Evolutionary conservation across 768 basidiomycete species (phyloP), one percentile per base, ranked within the genome.

Genomic region (Gyrodon lividus): DNA sequence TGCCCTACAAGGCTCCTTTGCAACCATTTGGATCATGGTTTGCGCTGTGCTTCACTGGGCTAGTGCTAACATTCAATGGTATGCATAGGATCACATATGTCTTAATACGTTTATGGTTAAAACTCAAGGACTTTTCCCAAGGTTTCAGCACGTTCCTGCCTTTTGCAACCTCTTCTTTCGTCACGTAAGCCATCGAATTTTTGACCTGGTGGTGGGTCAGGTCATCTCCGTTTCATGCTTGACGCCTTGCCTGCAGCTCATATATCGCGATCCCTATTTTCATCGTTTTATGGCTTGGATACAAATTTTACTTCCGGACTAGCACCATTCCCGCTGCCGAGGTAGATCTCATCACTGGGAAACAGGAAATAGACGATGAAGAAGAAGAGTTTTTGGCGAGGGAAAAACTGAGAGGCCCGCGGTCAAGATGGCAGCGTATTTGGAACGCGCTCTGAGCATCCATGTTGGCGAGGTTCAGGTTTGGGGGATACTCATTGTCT

Each of bases 1-100:
- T 79, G 6, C 76, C 78, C 3, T 77, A 76, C 59, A 76, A 79
- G 63, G 82, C 79, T 6, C 82, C 83, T n/a, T 81, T 83, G 62
- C 80, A 80, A 60, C 81, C 81, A 22, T 83, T 74, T 67, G 79
- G 81, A 20, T 78, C 78, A 38, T 83, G 77, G 78, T 77, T 82
- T 60, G 84, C 83, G 22, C 64, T 83, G 12, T 68, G 73, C 38
- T 69, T 76, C 26, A 82, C 80, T 1, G 72, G 57, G 9, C 71
- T 83, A 46, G 79, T 84, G 55, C 77, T 76, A 3, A 49, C 82
- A 6, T 84, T 85, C 72, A 83, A 86, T 64, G 80, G 78, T 61
- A 52, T 40, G 57, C 35, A 23, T 22, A 33, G 33, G 41, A 42
- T 28, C 41, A 14, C 20, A 48, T 46, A 61, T 46, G 17, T 41